Conservation (phyloP, 148 eudicot species). For the Fallopia convolvulus region DNA sequence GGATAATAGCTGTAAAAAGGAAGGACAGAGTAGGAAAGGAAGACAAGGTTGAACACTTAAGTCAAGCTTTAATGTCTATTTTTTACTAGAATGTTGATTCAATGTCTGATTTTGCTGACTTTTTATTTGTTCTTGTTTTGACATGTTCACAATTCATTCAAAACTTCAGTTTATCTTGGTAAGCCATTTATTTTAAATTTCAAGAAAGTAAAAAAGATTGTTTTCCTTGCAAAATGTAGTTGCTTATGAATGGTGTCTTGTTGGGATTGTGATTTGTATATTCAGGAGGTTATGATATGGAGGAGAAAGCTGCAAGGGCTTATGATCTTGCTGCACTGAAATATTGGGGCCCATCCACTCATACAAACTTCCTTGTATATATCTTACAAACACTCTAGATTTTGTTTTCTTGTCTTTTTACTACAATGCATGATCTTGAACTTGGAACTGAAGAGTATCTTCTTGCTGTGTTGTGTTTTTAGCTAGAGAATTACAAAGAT, state of each 20-base stretch:
- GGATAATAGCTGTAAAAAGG: slow-evolving; percentile 47
- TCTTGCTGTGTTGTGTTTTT: background rate
- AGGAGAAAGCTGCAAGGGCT: slow-evolving; percentile 89
- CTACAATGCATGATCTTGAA: background rate
- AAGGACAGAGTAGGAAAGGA: slow-evolving; percentile 85
- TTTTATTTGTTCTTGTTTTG: slow-evolving; percentile 22
- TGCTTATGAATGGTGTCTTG: background rate
- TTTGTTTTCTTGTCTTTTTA: background rate
- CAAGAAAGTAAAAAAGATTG: background rate
- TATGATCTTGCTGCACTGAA: slow-evolving; percentile 93
- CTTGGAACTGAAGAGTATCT: background rate
- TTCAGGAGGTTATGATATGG: slow-evolving; percentile 91
- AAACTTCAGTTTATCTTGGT: slow-evolving; percentile 79
- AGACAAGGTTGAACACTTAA: slow-evolving; percentile 59
- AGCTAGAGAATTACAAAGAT: slow-evolving; percentile 67
- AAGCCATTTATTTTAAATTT: slow-evolving; percentile 18
- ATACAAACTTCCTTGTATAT: slow-evolving; percentile 77
- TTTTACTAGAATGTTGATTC: slow-evolving; percentile 18
- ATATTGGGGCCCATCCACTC: slow-evolving; percentile 89
- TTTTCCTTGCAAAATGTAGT: background rate
- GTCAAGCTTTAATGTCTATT: background rate
- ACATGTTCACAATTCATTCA: slow-evolving; percentile 24
- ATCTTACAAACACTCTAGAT: background rate
- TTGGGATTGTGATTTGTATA: background rate
- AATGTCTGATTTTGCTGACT: slow-evolving; percentile 11